Base-by-base conservation (phyloP, 2,329 filamentous ascomycete genomes). In the Coleophoma cylindrospora region DNA sequence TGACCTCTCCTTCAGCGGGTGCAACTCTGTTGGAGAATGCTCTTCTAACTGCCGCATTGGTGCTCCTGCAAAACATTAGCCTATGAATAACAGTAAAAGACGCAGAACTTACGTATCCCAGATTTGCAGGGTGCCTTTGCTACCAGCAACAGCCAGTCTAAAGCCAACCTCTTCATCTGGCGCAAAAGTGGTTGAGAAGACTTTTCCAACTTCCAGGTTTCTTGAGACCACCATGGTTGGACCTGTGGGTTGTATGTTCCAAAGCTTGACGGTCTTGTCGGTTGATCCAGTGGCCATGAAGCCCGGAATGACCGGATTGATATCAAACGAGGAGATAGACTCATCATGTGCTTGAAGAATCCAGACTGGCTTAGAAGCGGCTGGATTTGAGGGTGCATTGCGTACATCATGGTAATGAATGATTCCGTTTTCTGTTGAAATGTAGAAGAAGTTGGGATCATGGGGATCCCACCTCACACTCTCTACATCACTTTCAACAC, bases 401-500 rank as follows among this genome's bases (percentile, higher is more conserved):
- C 94, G 85, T 38, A 87, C 77, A 65, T 99, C 94, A 70, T 95
- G 90, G 71, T 91, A 94, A 74, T 97, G 92, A 52, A 99, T 81
- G 56, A 92, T 81, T 43, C 94, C 94, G 60, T 82, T 87, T 68
- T 99, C 94, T 4, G 94, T 99, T 12, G 91, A 91, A 51, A 95
- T 89, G 70, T 89, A 99, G 75, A 99, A 99, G 75, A 80, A 91
- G 76, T 96, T 95, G 6, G 85, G 74, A 68, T 96, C 84, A 68
- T 97, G 92, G 14, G 90, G 87, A 70, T 99, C 89, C 92, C 94
- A 99, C 59, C 83, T 80, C 36, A 97, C 84, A 55, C 83, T 87
- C 75, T 99, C 94, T 38, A 99, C 91, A 64, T 99, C 94, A 67
- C 89, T 91, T 71, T 96, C 92, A 2, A 97, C 92, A 27, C 89